A percentile compares a stretch with the other conserved stretches of the same genome.
These are phyloP conservation scores for Prunus mira DNA, from an alignment of 306 rosid genomes.

Conservation along the genomic window DNA sequence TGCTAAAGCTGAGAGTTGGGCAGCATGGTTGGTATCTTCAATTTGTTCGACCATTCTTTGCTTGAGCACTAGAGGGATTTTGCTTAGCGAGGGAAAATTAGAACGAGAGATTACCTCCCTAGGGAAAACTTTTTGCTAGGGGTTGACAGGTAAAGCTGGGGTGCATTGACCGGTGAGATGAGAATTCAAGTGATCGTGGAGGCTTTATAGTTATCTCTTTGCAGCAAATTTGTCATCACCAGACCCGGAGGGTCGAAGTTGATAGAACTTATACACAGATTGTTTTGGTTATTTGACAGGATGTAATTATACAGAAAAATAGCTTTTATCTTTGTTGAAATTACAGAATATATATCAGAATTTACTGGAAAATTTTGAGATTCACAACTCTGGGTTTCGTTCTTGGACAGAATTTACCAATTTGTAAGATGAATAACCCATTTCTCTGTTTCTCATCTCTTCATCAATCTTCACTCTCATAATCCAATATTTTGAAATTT, in stretches of 20 bases:
- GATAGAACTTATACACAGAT: not conserved
- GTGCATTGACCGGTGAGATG: not conserved
- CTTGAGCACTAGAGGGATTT: not conserved
- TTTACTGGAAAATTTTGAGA: not conserved
- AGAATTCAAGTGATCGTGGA: not conserved
- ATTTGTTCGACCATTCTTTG: not conserved
- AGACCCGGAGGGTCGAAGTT: not conserved
- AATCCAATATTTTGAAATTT: too few relatives aligned
- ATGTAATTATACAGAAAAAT: not conserved
- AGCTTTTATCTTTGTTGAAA: not conserved
- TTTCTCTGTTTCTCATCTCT: too few relatives aligned
- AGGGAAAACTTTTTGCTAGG: not conserved
- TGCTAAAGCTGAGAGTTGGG: constrained; percentile 27
- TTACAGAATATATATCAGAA: not conserved
- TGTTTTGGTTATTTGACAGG: not conserved
- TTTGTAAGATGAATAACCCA: too few relatives aligned
- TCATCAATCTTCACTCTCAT: too few relatives aligned
- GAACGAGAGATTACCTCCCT: not conserved
- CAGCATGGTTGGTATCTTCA: not conserved
- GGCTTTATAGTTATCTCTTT: not conserved
- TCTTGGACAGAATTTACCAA: too few relatives aligned
- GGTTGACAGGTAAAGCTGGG: not conserved
- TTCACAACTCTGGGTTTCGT: not conserved
- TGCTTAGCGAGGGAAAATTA: not conserved
- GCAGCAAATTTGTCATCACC: not conserved